These are phyloP conservation scores for Takashimella koratensis DNA, from an alignment of 1,284 basidiomycete genomes.

Conservation along the genomic window DNA sequence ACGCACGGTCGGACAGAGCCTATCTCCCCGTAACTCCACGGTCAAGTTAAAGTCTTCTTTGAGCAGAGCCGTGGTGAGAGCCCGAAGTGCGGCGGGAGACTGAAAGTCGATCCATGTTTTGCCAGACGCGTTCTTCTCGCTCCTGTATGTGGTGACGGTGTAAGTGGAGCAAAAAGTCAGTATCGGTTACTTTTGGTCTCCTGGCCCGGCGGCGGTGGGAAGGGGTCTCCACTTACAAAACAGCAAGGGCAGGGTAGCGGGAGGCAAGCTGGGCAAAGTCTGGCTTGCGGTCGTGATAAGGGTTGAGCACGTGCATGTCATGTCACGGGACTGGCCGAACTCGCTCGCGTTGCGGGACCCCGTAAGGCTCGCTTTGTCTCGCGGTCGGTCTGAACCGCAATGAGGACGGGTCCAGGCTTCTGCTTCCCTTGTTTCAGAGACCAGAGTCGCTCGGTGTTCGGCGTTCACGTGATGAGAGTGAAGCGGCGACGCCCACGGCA, in stretches of 20 bases:
- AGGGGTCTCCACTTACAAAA: conserved; percentile 55
- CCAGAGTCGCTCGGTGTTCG: no score
- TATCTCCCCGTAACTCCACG: conserved; percentile 61
- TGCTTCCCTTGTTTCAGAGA: no score
- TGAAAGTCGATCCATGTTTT: conserved; percentile 62
- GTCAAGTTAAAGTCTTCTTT: conserved; percentile 66
- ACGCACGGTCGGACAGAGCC: conserved; percentile 80
- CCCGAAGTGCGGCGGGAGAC: conserved; percentile 63
- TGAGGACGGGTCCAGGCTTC: no score
- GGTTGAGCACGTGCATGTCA: conserved; percentile 48
- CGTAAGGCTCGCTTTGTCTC: no score
- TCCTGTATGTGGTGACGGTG: conserved; percentile 1
- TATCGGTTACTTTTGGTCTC: background rate
- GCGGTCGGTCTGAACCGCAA: no score
- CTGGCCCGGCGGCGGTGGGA: background rate
- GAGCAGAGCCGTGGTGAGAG: conserved; percentile 71
- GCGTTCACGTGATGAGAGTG: no score
- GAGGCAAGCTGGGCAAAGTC: conserved; percentile 64
- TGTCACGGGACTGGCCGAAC: no score
- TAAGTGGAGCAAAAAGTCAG: background rate
- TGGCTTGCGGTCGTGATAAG: conserved; percentile 51
- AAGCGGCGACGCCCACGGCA: no score
- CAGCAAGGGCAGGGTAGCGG: conserved; percentile 58
- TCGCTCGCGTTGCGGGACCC: no score
- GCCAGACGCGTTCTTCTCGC: conserved; percentile 26